These are phyloP conservation scores for Trichosporon sp. DNA, from an alignment of 1,284 basidiomycete genomes.

Conservation along the genomic window DNA sequence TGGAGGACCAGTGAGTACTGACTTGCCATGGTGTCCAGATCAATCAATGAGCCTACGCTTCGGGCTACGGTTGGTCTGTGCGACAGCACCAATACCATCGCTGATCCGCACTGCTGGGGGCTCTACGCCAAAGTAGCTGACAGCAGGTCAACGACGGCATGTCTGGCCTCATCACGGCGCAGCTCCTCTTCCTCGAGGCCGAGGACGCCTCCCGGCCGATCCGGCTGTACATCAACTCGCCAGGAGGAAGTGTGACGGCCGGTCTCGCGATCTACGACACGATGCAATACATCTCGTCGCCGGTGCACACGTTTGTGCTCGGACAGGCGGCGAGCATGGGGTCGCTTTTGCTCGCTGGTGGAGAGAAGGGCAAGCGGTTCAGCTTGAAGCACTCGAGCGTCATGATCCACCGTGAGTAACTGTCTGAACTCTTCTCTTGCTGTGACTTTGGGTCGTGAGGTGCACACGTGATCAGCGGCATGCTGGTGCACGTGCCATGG, in stretches of 20 bases:
- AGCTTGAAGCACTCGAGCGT: constrained; percentile 85
- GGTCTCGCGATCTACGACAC: constrained; percentile 94
- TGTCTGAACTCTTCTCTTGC: background rate
- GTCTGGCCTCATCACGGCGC: constrained; percentile 77
- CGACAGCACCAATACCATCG: no score
- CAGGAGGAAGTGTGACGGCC: constrained; percentile 86
- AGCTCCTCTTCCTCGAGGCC: constrained; percentile 86
- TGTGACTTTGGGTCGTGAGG: background rate
- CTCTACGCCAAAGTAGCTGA: no score
- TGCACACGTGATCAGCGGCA: background rate
- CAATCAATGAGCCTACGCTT: no score
- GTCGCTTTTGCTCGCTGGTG: constrained; percentile 77
- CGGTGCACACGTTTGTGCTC: constrained; percentile 89
- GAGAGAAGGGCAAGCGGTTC: constrained; percentile 77
- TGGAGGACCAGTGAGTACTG: constrained; percentile 49
- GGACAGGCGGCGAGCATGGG: constrained; percentile 93
- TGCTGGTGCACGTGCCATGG: no score
- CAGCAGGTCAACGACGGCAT: constrained; percentile 73
- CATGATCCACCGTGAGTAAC: constrained; percentile 88
- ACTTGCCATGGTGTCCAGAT: background rate
- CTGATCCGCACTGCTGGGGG: no score
- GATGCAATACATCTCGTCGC: constrained; percentile 76
- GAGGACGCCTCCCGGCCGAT: constrained; percentile 87
- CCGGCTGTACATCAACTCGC: constrained; percentile 89
- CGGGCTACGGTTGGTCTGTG: no score